Evolutionary conservation across 2,329 filamentous ascomycete genomes (phyloP).

Genomic region (Claviceps monticola): DNA sequence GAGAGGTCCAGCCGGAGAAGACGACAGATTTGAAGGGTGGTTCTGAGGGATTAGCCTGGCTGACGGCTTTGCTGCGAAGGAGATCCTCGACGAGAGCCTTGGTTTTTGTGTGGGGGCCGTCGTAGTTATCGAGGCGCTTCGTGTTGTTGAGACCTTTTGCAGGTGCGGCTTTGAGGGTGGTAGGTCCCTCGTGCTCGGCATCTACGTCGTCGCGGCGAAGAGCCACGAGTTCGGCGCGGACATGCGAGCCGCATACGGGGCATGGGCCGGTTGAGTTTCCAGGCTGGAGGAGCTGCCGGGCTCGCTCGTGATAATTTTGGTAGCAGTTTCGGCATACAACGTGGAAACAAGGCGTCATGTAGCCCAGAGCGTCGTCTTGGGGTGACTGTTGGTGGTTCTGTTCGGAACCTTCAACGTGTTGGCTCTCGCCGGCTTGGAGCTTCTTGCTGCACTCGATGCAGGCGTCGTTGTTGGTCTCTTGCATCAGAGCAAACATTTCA

Average conservation of each 20-base stretch:
- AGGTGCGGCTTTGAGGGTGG: conserved; percentile 16
- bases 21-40: conserved; percentile 83
- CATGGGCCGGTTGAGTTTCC: conserved; percentile 40
- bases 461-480: conserved; percentile 61
- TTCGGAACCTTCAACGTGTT: conserved; percentile 41
- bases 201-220: conserved; percentile 50
- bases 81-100: conserved; percentile 67
- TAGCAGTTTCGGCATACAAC: conserved; percentile 68
- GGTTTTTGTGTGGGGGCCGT: conserved; percentile 86
- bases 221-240: conserved; percentile 51
- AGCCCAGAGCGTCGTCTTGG: conserved; percentile 53
- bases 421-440: conserved; percentile 40
- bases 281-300: conserved; percentile 24
- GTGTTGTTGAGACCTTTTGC: conserved; percentile 23
- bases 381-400: conserved; percentile 27
- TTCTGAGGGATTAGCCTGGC: conserved; percentile 45
- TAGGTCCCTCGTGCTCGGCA: conserved; percentile 40
- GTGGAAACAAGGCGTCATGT: conserved; percentile 80
- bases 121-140: conserved; percentile 53
- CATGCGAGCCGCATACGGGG: conserved; percentile 50
- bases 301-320: conserved; percentile 40
- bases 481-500: conserved; percentile 72
- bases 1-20: conserved; percentile 91
- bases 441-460: conserved; percentile 59
- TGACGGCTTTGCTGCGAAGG: conserved; percentile 47